phyloP scores from a whole-genome alignment of 2,329 filamentous ascomycete genomes.

The Shiraia bambusicola region DNA sequence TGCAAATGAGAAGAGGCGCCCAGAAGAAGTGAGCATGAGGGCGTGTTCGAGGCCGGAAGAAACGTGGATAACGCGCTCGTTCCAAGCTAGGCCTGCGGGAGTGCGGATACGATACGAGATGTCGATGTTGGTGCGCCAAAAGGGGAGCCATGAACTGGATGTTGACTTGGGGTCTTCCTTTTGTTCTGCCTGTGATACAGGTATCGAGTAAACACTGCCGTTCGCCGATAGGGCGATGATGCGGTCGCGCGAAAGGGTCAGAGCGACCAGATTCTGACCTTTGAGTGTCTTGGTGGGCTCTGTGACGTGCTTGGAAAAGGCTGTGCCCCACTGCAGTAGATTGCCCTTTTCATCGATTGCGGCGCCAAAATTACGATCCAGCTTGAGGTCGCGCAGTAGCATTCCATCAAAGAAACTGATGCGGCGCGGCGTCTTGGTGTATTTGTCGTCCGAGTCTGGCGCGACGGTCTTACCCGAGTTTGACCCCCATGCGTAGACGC shows the following conservation, averaged over 20 bases:
- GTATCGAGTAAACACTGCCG: slow-evolving; percentile 82
- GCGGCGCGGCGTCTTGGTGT: slow-evolving; percentile 77
- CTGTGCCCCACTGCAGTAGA: slow-evolving; percentile 86
- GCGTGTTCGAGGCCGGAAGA: slow-evolving; percentile 82
- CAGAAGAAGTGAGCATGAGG: slow-evolving; percentile 78
- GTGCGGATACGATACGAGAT: slow-evolving; percentile 74
- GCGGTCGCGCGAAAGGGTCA: slow-evolving; percentile 78
- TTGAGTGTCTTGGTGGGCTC: slow-evolving; percentile 70
- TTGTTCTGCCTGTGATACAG: slow-evolving; percentile 74
- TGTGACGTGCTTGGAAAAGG: slow-evolving; percentile 65
- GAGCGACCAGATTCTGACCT: slow-evolving; percentile 76
- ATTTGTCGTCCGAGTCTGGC: slow-evolving; percentile 73
- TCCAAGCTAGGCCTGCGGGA: slow-evolving; percentile 63
- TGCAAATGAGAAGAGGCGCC: slow-evolving; percentile 86
- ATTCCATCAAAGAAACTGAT: slow-evolving; percentile 82
- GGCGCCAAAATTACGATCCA: slow-evolving; percentile 78
- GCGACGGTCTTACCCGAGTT: slow-evolving; percentile 85
- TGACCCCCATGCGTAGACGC: slow-evolving; percentile 91
- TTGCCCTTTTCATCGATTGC: slow-evolving; percentile 88
- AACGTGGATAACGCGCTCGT: slow-evolving; percentile 73
- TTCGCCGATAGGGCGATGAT: slow-evolving; percentile 75
- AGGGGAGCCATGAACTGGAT: slow-evolving; percentile 72
- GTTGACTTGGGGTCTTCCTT: slow-evolving; percentile 61
- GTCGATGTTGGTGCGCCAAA: slow-evolving; percentile 63
- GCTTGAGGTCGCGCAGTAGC: slow-evolving; percentile 81